These are phyloP conservation scores for Komagataella kurtzmanii DNA, from an alignment of 805 yeast species.

Conservation along the genomic window DNA sequence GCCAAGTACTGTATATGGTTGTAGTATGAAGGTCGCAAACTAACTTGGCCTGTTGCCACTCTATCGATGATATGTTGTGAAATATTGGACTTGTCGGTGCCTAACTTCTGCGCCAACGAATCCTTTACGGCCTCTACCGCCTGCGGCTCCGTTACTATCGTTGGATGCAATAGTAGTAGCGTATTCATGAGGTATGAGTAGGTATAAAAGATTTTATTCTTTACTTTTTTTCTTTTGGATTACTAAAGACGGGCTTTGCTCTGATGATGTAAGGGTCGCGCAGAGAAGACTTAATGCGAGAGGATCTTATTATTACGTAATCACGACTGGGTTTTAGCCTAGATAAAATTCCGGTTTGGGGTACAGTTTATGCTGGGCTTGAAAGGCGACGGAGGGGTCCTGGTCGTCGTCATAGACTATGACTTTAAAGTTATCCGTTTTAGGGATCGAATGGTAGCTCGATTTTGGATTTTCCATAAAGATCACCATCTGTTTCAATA, in stretches of 20 bases:
- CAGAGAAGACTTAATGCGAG: neutral
- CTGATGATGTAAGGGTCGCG: neutral
- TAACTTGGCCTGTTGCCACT: slow-evolving; percentile 33
- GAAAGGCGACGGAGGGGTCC: neutral
- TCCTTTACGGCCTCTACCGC: slow-evolving; percentile 27
- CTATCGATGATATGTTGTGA: slow-evolving; percentile 47
- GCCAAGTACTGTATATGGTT: slow-evolving; percentile 39
- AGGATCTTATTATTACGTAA: neutral
- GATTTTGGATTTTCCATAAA: neutral
- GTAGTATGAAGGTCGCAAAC: slow-evolving; percentile 21
- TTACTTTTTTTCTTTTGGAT: neutral
- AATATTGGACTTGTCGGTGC: slow-evolving; percentile 15
- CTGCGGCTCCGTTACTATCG: slow-evolving; percentile 43
- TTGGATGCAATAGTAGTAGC: slow-evolving; percentile 50
- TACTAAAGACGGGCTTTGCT: neutral
- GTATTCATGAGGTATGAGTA: slow-evolving; percentile 3
- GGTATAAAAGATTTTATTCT: neutral
- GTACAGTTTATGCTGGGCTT: neutral
- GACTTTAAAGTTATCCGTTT: neutral
- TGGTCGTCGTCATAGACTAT: neutral
- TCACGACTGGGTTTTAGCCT: neutral
- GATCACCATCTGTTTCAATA: neutral
- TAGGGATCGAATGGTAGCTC: neutral
- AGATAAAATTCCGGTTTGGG: neutral
- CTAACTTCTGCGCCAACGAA: slow-evolving; percentile 11